These are phyloP conservation scores for Carallia pectinifolia DNA, from an alignment of 345 rosid species.

Conservation along the genomic window DNA sequence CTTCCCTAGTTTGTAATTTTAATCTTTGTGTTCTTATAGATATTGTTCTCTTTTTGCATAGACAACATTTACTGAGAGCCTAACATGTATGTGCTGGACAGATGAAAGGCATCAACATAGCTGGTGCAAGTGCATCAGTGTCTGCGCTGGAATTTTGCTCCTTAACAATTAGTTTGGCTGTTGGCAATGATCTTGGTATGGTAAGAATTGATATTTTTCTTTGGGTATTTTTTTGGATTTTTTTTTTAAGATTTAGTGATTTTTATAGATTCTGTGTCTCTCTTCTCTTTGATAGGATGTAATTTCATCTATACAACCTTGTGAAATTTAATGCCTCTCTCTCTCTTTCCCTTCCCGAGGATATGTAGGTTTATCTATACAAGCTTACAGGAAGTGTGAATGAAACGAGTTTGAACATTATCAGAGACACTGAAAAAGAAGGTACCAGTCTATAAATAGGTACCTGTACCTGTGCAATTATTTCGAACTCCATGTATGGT, in stretches of 20 bases:
- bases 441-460: constrained; percentile 33
- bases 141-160: constrained; percentile 31
- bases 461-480: not conserved
- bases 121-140: constrained; percentile 16
- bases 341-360: constrained; percentile 26
- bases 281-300: constrained; percentile 17
- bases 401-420: constrained; percentile 51
- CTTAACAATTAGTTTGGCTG: constrained; percentile 17
- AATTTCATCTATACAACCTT: no score
- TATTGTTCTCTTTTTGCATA: constrained; percentile 11
- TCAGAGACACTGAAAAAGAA: constrained; percentile 57
- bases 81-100: constrained; percentile 4
- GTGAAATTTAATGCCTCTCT: constrained; percentile 11
- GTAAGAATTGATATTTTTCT: constrained; percentile 32
- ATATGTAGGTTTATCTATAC: constrained; percentile 58
- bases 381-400: constrained; percentile 43
- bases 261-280: constrained; percentile 22
- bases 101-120: constrained; percentile 16
- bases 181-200: constrained; percentile 38
- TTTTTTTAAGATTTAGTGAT: not conserved
- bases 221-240: constrained; percentile 11
- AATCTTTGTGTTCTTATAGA: constrained; percentile 5
- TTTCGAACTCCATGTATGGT: not conserved
- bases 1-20: constrained; percentile 21
- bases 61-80: constrained; percentile 8